These are phyloP conservation scores for Quercus glauca DNA, from an alignment of 306 rosid genomes.

Conservation along the genomic window DNA sequence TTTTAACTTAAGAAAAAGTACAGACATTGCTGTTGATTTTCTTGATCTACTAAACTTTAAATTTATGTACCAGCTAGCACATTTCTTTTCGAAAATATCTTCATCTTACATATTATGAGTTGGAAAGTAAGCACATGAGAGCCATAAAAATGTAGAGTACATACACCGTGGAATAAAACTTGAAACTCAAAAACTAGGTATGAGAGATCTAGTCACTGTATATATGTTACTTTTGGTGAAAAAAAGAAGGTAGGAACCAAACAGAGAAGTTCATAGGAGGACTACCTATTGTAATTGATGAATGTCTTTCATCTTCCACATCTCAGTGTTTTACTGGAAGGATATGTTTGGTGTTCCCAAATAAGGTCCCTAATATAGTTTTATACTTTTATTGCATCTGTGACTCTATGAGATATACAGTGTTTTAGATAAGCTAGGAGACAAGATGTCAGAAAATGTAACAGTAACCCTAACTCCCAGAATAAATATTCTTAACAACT, in stretches of 20 bases:
- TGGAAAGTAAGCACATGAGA: neutral
- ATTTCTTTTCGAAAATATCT: neutral
- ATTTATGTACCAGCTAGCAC: neutral
- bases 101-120: neutral
- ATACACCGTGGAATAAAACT: neutral
- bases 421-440: too few relatives aligned
- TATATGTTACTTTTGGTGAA: neutral
- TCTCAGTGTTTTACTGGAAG: neutral
- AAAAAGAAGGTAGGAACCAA: neutral
- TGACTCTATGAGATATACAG: too few relatives aligned
- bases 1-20: neutral
- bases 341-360: too few relatives aligned
- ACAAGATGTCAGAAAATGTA: too few relatives aligned
- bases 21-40: neutral
- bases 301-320: neutral
- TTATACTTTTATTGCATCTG: too few relatives aligned
- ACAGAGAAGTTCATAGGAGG: neutral
- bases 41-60: neutral
- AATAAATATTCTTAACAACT: too few relatives aligned
- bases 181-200: neutral
- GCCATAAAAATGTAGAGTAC: neutral
- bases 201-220: neutral
- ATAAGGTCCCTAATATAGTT: too few relatives aligned
- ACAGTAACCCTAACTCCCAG: too few relatives aligned
- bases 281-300: neutral